A percentile compares a stretch with the other conserved stretches of the same genome.
Conservation (phyloP, 2,329 filamentous ascomycete species). For the Ceratocystis albifundus region DNA sequence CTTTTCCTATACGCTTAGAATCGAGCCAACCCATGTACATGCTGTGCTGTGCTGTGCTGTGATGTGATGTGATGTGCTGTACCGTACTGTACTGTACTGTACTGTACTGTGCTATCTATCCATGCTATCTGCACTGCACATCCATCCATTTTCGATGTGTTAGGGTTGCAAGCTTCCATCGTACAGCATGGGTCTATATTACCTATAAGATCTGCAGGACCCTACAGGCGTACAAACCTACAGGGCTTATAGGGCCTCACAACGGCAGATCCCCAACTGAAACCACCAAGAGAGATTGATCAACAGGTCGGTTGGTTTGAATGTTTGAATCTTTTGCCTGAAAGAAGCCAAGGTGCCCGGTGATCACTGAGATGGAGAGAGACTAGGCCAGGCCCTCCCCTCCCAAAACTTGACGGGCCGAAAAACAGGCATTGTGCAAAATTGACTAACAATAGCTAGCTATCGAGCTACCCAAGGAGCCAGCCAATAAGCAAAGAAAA, state of each 20-base stretch:
- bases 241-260: slow-evolving; percentile 12
- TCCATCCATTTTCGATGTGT: not conserved
- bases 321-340: not conserved
- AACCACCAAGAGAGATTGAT: slow-evolving; percentile 11
- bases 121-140: too few relatives aligned
- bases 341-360: not conserved
- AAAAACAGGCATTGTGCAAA: not conserved
- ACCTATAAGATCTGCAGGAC: slow-evolving; percentile 11
- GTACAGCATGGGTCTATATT: not conserved
- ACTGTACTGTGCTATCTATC: too few relatives aligned
- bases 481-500: not conserved
- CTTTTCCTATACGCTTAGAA: not conserved
- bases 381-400: not conserved
- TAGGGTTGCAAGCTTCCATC: slow-evolving; percentile 1
- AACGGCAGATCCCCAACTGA: slow-evolving; percentile 10
- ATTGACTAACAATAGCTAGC: not conserved
- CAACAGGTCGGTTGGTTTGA: not conserved
- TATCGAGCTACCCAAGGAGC: not conserved
- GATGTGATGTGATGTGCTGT: too few relatives aligned
- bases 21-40: not conserved
- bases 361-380: not conserved
- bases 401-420: not conserved
- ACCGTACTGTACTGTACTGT: too few relatives aligned
- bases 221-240: not conserved
- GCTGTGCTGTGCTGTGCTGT: too few relatives aligned